These are phyloP conservation scores for Aureobasidium sp. DNA, from an alignment of 2,329 filamentous ascomycete species.

Conservation along the genomic window DNA sequence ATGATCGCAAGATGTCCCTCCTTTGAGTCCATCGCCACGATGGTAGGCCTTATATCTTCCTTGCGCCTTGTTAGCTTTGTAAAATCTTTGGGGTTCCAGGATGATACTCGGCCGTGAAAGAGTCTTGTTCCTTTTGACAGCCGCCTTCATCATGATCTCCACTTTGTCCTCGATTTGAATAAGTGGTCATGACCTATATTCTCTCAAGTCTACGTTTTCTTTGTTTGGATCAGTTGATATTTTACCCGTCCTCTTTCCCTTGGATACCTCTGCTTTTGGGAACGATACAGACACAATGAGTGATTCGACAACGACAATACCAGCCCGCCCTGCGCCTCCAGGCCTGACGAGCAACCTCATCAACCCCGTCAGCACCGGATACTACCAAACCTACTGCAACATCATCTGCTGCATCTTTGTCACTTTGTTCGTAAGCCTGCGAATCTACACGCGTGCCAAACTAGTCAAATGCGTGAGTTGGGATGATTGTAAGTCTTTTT, in stretches of 20 bases:
- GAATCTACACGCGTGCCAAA: constrained; percentile 4
- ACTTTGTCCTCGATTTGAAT: no score
- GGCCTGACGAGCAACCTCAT: constrained; percentile 7
- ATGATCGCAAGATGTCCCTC: no score
- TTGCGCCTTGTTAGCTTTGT: not conserved
- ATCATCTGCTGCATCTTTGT: not conserved
- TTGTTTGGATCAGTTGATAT: no score
- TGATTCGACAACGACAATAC: not conserved
- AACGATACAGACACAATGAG: constrained; percentile 2
- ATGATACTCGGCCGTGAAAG: not conserved
- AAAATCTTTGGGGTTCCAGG: no score
- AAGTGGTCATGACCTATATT: not conserved
- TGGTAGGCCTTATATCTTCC: not conserved
- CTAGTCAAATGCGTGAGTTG: constrained; percentile 12
- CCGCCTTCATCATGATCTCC: not conserved
- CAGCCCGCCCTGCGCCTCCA: not conserved
- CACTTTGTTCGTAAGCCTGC: not conserved
- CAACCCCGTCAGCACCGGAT: not conserved
- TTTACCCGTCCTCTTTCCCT: not conserved
- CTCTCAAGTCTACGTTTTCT: not conserved
- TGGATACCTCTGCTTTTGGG: not conserved
- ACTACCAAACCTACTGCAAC: constrained; percentile 6
- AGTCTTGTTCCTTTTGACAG: no score
- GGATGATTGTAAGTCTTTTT: constrained; percentile 10
- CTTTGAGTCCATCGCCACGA: no score